A percentile compares a stretch with the other conserved stretches of the same genome.
These are phyloP conservation scores for Aspergillus bridgeri DNA, from an alignment of 495 filamentous ascomycete genomes.

Conservation along the genomic window DNA sequence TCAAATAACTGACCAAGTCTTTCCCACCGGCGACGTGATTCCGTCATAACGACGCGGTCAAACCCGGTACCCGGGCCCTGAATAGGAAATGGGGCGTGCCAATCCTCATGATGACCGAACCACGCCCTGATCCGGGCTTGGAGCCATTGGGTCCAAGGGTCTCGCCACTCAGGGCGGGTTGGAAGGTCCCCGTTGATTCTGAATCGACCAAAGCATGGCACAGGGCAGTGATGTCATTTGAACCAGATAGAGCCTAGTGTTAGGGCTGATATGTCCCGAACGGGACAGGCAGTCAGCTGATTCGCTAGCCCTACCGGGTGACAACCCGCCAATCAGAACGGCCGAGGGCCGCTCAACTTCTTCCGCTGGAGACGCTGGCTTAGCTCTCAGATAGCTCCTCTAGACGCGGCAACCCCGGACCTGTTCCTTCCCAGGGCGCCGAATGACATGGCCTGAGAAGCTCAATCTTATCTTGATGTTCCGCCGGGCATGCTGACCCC, in stretches of 20 bases:
- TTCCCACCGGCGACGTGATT: slow-evolving; percentile 1
- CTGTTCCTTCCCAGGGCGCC: neutral
- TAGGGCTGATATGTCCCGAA: neutral
- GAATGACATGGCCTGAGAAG: neutral
- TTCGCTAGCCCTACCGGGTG: neutral
- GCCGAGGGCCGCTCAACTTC: neutral
- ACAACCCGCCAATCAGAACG: neutral
- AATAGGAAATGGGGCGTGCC: slow-evolving; percentile 1
- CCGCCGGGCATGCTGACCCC: slow-evolving; percentile 23
- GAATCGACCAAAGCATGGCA: neutral
- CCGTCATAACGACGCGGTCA: slow-evolving; percentile 21
- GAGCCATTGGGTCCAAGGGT: neutral
- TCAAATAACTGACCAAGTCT: neutral
- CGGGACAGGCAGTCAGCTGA: neutral
- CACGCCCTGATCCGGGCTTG: slow-evolving; percentile 3
- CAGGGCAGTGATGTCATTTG: neutral
- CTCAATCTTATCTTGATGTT: neutral
- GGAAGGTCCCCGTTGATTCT: neutral
- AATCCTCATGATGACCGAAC: slow-evolving; percentile 3
- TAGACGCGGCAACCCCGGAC: neutral
- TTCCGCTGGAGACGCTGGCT: neutral
- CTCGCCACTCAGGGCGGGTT: neutral
- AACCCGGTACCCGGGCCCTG: slow-evolving; percentile 16
- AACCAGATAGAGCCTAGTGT: neutral
- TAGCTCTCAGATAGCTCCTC: too few species aligned